Base-by-base conservation (phyloP, 1,284 basidiomycete genomes). In the Heterobasidion occidentale region DNA sequence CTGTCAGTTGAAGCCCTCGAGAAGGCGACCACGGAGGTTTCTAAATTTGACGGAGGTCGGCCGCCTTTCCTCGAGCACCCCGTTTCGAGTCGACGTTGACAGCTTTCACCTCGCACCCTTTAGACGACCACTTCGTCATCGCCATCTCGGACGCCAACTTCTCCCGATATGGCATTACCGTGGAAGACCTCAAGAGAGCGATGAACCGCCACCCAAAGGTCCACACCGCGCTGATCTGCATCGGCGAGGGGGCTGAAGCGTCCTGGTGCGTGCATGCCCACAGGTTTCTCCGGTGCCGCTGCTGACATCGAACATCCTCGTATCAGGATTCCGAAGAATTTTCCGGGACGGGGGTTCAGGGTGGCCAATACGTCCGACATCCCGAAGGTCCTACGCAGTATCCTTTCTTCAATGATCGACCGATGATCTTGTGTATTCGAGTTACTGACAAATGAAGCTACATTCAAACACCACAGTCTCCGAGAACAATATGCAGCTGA, bases 141-240 rank as follows among this genome's bases (percentile, higher is more conserved):
- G 79, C 81, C 4, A 79, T 86, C 54, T 83, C 83, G 67, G 83
- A 86, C 62, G 84, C 83, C 11, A 86, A 86, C 66, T 86, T 86
- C 61, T 76, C 72, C 17, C 72, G 82, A 46, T 86, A 86, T 64
- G 70, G 75, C 54, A 84, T 86, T 57, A 80, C 80, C n/a, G 73
- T 78, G 4, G 81, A 83, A 55, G 77, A 83, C 36, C 64, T 86
- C 33, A 76, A 74, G 15, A 70, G 73, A 17, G 78, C 74, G 1
- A 84, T 85, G 81, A 78, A 76, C 52, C 70, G 74, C n/a, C 72
- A 84, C 58, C 75, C 80, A 2, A 85, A 84, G 65, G 83, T 86
- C 34, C 77, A 83, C 56, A 81, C 82, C 7, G 83, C 83, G 0
- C 69, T 86, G 35, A 79, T 86, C 36, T 85, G 83, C 63, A 86